Evolutionary conservation across 2,329 filamentous ascomycete genomes (phyloP).

Genomic region (Massarina eburnea): DNA sequence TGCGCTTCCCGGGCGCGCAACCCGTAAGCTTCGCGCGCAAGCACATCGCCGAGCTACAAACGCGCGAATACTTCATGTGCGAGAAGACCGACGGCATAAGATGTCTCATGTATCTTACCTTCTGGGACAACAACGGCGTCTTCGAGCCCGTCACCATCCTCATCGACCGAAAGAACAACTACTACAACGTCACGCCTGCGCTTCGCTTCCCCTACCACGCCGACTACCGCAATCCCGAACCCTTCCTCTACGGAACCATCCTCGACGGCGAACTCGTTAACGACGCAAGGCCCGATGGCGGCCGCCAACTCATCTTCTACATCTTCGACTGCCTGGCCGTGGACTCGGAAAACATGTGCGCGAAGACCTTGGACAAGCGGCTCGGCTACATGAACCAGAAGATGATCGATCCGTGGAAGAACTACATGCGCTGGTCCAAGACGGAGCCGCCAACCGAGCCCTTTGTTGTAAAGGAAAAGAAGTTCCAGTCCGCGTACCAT

Average conservation of each 20-base stretch:
- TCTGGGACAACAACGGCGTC: constrained; percentile 49
- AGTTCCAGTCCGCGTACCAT: constrained; percentile 85
- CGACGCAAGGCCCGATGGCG: constrained; percentile 67
- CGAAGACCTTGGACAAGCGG: constrained; percentile 82
- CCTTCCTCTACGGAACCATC: constrained; percentile 78
- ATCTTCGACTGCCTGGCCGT: constrained; percentile 92
- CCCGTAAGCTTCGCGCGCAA: constrained; percentile 86
- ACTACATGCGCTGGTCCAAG: constrained; percentile 53
- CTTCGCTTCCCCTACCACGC: constrained; percentile 79
- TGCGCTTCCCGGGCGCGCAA: constrained; percentile 83
- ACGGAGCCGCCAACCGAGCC: constrained; percentile 65
- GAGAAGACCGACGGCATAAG: constrained; percentile 97
- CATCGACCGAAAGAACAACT: constrained; percentile 97
- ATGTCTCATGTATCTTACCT: constrained; percentile 89
- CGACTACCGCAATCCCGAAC: constrained; percentile 54
- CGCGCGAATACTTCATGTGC: constrained; percentile 92
- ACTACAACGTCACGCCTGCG: constrained; percentile 74
- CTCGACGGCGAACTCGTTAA: constrained; percentile 93
- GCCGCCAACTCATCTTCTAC: constrained; percentile 73
- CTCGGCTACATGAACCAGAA: constrained; percentile 81
- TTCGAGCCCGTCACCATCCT: constrained; percentile 69
- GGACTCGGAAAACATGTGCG: constrained; percentile 74
- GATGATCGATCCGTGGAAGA: constrained; percentile 71
- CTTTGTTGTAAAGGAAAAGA: constrained; percentile 84
- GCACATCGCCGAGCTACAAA: constrained; percentile 80